A percentile compares a stretch with the other conserved stretches of the same genome.
These are phyloP conservation scores for Tetrahymena thermophila DNA, from an alignment of 73 alveolate genomes.

Conservation along the genomic window DNA sequence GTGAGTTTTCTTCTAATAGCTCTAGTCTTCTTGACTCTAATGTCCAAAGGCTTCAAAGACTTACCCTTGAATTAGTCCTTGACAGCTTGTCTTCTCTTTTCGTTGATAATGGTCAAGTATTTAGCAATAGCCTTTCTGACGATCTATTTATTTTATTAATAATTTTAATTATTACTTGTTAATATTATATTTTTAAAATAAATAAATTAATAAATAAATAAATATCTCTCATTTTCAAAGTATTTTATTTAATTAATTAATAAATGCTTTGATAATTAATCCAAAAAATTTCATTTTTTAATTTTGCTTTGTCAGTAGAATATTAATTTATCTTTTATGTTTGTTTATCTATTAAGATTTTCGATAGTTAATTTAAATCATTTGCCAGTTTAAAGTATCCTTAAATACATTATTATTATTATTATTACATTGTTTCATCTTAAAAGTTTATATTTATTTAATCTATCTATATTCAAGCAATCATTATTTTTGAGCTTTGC, in stretches of 20 bases:
- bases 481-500: no score
- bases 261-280: background rate
- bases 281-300: background rate
- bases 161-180: background rate
- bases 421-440: background rate
- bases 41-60: conserved; percentile 68
- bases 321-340: no score
- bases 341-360: background rate
- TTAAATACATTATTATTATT: no score
- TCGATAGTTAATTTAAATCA: no score
- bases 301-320: background rate
- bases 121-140: conserved; percentile 84
- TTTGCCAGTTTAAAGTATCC: background rate
- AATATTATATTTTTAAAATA: background rate
- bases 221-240: background rate
- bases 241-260: no score
- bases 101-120: conserved; percentile 78
- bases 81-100: conserved; percentile 74
- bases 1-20: conserved; percentile 72
- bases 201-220: no score
- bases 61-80: conserved; percentile 50
- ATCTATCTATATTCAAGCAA: no score
- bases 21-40: conserved; percentile 80
- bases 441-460: no score
- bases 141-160: conserved; percentile 22